These are phyloP conservation scores for Cercis canadensis DNA, from an alignment of 306 rosid genomes.

Conservation along the genomic window DNA sequence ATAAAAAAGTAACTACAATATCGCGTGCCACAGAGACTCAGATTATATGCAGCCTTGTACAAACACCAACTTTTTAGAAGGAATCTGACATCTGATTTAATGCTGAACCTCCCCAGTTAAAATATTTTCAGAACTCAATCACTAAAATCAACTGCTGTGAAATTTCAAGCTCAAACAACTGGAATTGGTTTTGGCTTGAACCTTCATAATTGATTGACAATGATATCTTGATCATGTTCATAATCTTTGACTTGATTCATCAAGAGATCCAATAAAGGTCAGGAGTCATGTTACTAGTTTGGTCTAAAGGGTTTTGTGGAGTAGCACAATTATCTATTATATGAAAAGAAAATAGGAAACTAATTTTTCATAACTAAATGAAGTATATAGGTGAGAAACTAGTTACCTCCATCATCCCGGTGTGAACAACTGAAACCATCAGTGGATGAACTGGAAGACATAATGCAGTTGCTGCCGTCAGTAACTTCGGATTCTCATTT, in stretches of 20 bases:
- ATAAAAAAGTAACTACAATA: neutral
- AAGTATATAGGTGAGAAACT: neutral
- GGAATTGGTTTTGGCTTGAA: conserved; percentile 9
- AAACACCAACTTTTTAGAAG: too few species aligned
- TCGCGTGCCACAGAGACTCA: neutral
- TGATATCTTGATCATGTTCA: neutral
- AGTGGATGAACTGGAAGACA: conserved; percentile 83
- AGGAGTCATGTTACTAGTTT: too few species aligned
- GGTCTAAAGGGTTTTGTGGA: neutral
- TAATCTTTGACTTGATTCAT: too few species aligned
- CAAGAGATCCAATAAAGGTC: too few species aligned
- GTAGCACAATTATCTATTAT: conserved; percentile 22
- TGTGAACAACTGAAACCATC: conserved; percentile 91
- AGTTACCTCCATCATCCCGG: conserved; percentile 97
- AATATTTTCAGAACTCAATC: too few species aligned
- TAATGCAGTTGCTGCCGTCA: conserved; percentile 92
- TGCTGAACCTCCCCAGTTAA: too few species aligned
- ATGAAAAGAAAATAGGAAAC: conserved; percentile 1
- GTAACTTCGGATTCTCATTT: conserved; percentile 76
- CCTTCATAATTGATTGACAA: neutral
- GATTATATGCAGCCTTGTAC: neutral
- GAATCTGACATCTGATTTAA: too few species aligned
- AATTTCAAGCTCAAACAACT: conserved; percentile 6
- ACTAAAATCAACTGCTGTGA: neutral
- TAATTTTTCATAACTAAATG: neutral